A percentile compares a stretch with the other conserved stretches of the same genome.
phyloP scores from a whole-genome alignment of 306 rosid genomes.

The Argentina anserina region DNA sequence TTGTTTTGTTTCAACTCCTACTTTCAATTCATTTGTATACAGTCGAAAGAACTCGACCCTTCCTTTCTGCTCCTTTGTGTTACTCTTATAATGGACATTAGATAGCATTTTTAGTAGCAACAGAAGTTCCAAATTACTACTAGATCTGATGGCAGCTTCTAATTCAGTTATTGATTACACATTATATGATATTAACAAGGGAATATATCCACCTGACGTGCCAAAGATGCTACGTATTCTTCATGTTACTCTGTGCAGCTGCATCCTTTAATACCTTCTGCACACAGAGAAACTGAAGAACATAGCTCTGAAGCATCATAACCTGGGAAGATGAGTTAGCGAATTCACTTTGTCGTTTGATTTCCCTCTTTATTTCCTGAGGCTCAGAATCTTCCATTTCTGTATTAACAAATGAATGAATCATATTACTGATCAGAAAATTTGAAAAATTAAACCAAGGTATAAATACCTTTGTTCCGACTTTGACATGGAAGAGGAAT shows the following conservation, averaged over 20 bases:
- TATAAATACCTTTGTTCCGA: constrained; percentile 45
- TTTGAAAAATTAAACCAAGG: background rate
- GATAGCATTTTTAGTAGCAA: background rate
- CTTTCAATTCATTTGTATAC: background rate
- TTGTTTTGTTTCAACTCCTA: background rate
- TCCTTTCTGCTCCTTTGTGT: background rate
- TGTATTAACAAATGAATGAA: constrained; percentile 22
- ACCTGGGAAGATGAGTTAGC: constrained; percentile 46
- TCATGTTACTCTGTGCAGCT: constrained; percentile 30
- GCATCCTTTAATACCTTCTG: constrained; percentile 60
- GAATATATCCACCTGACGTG: constrained; percentile 17
- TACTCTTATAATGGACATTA: background rate
- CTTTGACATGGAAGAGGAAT: constrained; percentile 36
- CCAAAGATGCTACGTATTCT: constrained; percentile 34
- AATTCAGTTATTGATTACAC: background rate
- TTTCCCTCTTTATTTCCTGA: constrained; percentile 32
- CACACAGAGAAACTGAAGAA: constrained; percentile 67
- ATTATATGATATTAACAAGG: background rate
- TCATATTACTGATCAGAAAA: background rate
- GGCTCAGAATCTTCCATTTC: constrained; percentile 33
- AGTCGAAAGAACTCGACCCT: background rate
- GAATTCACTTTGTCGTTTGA: constrained; percentile 31
- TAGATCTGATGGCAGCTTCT: background rate
- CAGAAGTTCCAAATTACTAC: background rate
- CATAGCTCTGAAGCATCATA: constrained; percentile 59